Conservation (phyloP, 495 filamentous ascomycete species). For the Sporormia fimetaria region DNA sequence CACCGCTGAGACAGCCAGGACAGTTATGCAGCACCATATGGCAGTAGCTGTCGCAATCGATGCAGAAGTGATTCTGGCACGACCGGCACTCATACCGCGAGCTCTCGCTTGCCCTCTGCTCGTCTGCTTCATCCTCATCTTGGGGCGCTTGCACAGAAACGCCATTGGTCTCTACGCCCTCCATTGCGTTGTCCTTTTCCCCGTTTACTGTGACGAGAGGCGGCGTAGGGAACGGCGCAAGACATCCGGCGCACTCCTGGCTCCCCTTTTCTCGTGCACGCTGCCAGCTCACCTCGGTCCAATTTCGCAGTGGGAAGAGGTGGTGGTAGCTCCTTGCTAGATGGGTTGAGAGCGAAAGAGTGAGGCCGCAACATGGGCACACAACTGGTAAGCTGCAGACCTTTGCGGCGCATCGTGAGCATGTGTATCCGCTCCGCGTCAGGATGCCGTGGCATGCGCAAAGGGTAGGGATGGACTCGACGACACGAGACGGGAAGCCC, state of each 20-base stretch:
- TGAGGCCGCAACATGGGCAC: conserved; percentile 83
- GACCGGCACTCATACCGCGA: conserved; percentile 76
- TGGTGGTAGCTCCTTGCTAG: conserved; percentile 92
- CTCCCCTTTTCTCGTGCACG: conserved; percentile 42
- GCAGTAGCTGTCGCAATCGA: conserved; percentile 91
- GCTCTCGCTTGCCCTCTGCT: conserved; percentile 67
- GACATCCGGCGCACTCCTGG: conserved; percentile 44
- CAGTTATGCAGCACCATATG: conserved; percentile 94
- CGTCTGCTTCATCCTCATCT: conserved; percentile 29
- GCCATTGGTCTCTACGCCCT: conserved; percentile 4
- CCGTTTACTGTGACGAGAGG: conserved; percentile 21
- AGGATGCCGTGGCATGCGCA: conserved; percentile 87
- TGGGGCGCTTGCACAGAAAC: conserved; percentile 8
- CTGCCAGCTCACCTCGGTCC: conserved; percentile 79
- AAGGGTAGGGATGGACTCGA: conserved; percentile 59
- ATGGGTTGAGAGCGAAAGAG: conserved; percentile 93
- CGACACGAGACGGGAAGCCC: conserved; percentile 93
- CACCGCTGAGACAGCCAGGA: conserved; percentile 82
- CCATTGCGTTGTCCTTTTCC: neutral
- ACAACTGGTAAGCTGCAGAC: conserved; percentile 87
- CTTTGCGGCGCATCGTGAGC: conserved; percentile 77
- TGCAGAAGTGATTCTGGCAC: conserved; percentile 85
- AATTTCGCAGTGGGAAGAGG: conserved; percentile 82
- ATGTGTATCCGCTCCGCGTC: conserved; percentile 78
- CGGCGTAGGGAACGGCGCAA: conserved; percentile 39